These are phyloP conservation scores for Ormosia emarginata DNA, from an alignment of 306 rosid genomes.

Conservation along the genomic window DNA sequence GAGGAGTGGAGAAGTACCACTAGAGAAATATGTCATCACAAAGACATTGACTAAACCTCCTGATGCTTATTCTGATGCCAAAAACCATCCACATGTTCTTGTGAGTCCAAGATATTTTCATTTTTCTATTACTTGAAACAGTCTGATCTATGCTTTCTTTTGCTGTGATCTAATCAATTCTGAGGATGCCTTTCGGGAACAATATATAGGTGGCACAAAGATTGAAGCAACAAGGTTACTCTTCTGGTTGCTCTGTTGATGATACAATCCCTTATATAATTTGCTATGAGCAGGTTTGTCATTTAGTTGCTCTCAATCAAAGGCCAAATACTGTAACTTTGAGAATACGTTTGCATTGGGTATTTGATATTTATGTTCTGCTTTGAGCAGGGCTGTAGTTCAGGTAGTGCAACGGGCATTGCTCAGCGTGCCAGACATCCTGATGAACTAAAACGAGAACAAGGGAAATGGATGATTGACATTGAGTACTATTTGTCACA, in stretches of 20 bases:
- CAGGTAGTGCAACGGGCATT: slow-evolving; percentile 55
- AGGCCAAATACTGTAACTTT: background rate
- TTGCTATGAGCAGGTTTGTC: slow-evolving; percentile 87
- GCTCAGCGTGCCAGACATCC: slow-evolving; percentile 98
- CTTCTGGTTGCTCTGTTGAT: slow-evolving; percentile 85
- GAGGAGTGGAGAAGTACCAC: slow-evolving; percentile 75
- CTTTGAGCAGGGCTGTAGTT: slow-evolving; percentile 62
- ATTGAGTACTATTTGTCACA: slow-evolving; percentile 90
- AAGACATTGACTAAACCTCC: slow-evolving; percentile 93
- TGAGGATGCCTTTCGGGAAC: slow-evolving; percentile 27
- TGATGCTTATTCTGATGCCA: slow-evolving; percentile 95
- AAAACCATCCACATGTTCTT: slow-evolving; percentile 96
- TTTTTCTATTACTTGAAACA: background rate
- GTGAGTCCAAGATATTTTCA: slow-evolving; percentile 44
- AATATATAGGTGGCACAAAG: slow-evolving; percentile 82
- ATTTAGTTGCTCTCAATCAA: slow-evolving; percentile 21
- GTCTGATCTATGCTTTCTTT: slow-evolving; percentile 1
- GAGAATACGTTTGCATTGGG: slow-evolving; percentile 4
- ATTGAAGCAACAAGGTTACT: slow-evolving; percentile 81
- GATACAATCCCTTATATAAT: slow-evolving; percentile 89
- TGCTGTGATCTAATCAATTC: slow-evolving; percentile 14
- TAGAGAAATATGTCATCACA: slow-evolving; percentile 88
- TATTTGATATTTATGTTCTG: slow-evolving; percentile 21
- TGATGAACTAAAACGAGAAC: slow-evolving; percentile 88
- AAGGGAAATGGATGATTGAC: slow-evolving; percentile 94